Evolutionary conservation across 1,284 basidiomycete genomes (phyloP).

Genomic region (Mycena sp.): DNA sequence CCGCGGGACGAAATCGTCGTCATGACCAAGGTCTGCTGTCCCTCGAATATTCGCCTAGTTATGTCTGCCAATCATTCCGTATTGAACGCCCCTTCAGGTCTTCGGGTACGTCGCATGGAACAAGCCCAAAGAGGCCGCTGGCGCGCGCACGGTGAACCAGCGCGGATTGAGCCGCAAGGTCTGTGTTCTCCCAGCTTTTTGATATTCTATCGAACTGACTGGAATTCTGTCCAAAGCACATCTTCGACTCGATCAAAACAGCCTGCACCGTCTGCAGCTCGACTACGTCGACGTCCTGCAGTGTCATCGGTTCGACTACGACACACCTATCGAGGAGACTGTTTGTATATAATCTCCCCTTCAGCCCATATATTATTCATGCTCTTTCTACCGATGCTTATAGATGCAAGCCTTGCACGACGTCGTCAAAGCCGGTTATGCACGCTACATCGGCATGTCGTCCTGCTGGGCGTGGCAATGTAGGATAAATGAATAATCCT

Average conservation of each 20-base stretch:
- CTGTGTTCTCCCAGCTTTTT: background rate
- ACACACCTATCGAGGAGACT: slow-evolving; percentile 56
- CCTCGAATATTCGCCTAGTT: background rate
- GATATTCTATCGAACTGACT: background rate
- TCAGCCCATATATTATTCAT: too few relatives aligned
- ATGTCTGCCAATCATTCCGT: background rate
- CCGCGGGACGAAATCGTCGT: slow-evolving; percentile 66
- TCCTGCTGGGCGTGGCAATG: slow-evolving; percentile 40
- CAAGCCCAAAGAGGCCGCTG: slow-evolving; percentile 16
- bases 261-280: slow-evolving; percentile 52
- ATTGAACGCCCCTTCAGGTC: background rate
- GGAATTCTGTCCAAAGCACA: too few relatives aligned
- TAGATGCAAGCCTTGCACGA: slow-evolving; percentile 53
- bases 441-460: slow-evolving; percentile 63
- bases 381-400: background rate
- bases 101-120: background rate
- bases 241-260: slow-evolving; percentile 58
- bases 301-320: slow-evolving; percentile 56
- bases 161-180: slow-evolving; percentile 33
- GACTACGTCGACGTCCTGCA: slow-evolving; percentile 59
- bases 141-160: slow-evolving; percentile 47
- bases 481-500: slow-evolving; percentile 22
- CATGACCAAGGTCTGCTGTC: slow-evolving; percentile 56
- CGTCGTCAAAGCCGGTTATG: slow-evolving; percentile 46
- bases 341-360: slow-evolving; percentile 9